A percentile compares a stretch with the other conserved stretches of the same genome.
phyloP scores from a whole-genome alignment of 257 asterid genomes.

The Osmanthus fragrans region DNA sequence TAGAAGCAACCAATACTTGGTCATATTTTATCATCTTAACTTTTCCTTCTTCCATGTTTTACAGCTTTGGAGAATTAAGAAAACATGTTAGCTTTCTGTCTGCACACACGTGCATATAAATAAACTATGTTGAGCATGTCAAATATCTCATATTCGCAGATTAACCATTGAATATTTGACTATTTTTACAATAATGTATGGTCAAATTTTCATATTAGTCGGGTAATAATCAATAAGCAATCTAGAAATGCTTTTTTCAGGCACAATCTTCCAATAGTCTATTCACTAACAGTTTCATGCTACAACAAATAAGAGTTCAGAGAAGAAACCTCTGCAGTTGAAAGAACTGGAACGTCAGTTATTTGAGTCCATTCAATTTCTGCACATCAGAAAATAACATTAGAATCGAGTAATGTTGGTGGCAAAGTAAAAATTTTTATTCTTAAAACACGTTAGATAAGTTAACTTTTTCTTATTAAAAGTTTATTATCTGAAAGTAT shows the following conservation, averaged over 20 bases:
- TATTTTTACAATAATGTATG: not conserved
- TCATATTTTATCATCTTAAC: not conserved
- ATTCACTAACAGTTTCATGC: too few species aligned
- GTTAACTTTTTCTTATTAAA: not conserved
- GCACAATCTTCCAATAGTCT: not conserved
- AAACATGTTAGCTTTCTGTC: not conserved
- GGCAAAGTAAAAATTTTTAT: not conserved
- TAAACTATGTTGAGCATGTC: not conserved
- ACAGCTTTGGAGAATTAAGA: not conserved
- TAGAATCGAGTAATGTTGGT: not conserved
- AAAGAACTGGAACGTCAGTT: conserved; percentile 59
- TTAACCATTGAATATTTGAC: not conserved
- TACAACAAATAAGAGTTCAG: not conserved
- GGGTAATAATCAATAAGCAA: not conserved
- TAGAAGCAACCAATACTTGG: not conserved
- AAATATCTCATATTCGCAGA: not conserved
- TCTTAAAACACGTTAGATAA: not conserved
- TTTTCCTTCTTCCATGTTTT: not conserved
- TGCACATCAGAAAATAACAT: conserved; percentile 26
- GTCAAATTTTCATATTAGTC: not conserved
- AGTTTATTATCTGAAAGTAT: not conserved
- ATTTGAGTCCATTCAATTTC: conserved; percentile 35
- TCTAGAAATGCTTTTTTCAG: not conserved
- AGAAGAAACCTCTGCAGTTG: conserved; percentile 71
- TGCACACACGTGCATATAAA: not conserved